Percentiles rank a stretch among this genome's conserved stretches.
Evolutionary conservation across 345 rosid species (phyloP).

Genomic region (Sonneratia caseolaris): DNA sequence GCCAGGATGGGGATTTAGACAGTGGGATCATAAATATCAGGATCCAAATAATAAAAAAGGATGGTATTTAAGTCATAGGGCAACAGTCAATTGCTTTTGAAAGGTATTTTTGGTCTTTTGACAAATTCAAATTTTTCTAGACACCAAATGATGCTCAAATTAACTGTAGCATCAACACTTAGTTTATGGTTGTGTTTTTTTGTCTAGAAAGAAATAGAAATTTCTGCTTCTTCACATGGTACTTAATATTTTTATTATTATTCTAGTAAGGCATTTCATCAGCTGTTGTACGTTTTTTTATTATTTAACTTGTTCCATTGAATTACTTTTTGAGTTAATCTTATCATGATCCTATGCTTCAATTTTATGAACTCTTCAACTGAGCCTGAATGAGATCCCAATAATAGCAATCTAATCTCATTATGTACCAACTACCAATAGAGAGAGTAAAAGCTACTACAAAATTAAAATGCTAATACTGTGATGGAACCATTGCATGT

Average conservation of each 20-base stretch:
- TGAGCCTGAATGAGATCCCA: neutral
- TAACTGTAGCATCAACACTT: neutral
- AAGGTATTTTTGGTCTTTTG: neutral
- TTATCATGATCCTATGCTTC: neutral
- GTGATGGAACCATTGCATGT: neutral
- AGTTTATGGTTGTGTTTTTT: neutral
- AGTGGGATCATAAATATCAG: neutral
- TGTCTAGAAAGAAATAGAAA: neutral
- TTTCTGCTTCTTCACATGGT: neutral
- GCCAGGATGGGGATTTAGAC: neutral
- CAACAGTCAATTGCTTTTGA: neutral
- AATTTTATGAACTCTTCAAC: neutral
- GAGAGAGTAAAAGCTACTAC: no score
- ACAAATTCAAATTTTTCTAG: neutral
- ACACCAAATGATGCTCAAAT: neutral
- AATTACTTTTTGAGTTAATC: neutral
- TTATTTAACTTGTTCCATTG: neutral
- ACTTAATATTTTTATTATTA: neutral
- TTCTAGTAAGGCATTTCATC: neutral
- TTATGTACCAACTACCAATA: no score
- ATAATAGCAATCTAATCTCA: neutral
- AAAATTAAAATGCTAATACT: neutral
- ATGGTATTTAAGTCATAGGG: neutral
- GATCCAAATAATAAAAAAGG: neutral
- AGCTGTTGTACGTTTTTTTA: neutral